phyloP scores from a whole-genome alignment of 2,329 filamentous ascomycete species.

The Xylariaceae sp. region DNA sequence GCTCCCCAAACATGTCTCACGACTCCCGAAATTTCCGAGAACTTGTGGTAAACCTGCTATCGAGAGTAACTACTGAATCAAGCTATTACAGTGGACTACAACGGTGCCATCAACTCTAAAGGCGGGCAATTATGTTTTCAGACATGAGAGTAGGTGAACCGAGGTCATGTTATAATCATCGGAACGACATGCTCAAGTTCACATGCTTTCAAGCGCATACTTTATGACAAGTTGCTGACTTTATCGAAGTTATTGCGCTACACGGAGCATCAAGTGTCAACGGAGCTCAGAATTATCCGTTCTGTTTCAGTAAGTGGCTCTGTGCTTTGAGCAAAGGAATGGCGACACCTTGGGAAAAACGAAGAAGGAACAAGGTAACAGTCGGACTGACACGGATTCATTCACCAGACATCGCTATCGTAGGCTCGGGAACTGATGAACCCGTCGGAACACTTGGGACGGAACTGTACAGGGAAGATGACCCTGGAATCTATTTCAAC shows the following conservation, averaged over 20 bases:
- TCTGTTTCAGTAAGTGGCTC: slow-evolving; percentile 40
- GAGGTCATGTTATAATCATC: neutral
- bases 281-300: slow-evolving; percentile 47
- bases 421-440: slow-evolving; percentile 40
- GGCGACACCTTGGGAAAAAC: too few relatives aligned
- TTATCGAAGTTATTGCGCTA: slow-evolving; percentile 36
- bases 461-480: slow-evolving; percentile 48
- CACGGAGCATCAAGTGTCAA: slow-evolving; percentile 37
- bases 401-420: slow-evolving; percentile 44
- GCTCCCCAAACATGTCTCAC: too few relatives aligned
- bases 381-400: too few relatives aligned
- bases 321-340: too few relatives aligned
- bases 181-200: neutral
- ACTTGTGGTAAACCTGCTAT: too few relatives aligned
- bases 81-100: slow-evolving; percentile 31
- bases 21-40: too few relatives aligned
- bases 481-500: slow-evolving; percentile 52
- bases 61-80: too few relatives aligned
- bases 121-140: slow-evolving; percentile 45
- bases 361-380: too few relatives aligned
- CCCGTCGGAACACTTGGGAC: slow-evolving; percentile 46
- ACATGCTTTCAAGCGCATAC: too few relatives aligned
- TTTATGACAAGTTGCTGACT: neutral
- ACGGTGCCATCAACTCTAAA: slow-evolving; percentile 39
- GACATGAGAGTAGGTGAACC: slow-evolving; percentile 36